These are phyloP conservation scores for Metschnikowia baotianmanensis DNA, from an alignment of 805 yeast species.

Conservation along the genomic window DNA sequence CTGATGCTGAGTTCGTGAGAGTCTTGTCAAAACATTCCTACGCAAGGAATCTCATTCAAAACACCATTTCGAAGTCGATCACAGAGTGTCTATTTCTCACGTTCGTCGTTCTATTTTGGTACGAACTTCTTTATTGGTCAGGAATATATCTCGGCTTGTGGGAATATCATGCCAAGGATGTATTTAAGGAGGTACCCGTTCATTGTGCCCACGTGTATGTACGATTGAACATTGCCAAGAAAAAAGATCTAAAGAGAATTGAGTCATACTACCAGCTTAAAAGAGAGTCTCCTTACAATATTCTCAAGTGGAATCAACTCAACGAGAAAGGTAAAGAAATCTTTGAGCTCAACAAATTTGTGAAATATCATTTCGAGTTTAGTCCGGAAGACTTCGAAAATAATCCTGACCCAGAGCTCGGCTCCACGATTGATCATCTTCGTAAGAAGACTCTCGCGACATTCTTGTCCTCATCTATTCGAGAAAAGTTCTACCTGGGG, in stretches of 20 bases:
- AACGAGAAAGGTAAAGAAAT: slow-evolving; percentile 18
- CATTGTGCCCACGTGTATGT: slow-evolving; percentile 76
- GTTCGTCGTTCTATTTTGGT: slow-evolving; percentile 24
- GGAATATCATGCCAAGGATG: slow-evolving; percentile 56
- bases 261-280: slow-evolving; percentile 30
- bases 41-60: slow-evolving; percentile 17
- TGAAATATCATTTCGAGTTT: slow-evolving; percentile 71
- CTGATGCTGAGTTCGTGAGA: slow-evolving; percentile 12
- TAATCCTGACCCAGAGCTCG: slow-evolving; percentile 60
- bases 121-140: slow-evolving; percentile 41
- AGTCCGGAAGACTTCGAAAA: slow-evolving; percentile 74
- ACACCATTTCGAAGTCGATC: slow-evolving; percentile 16
- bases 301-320: slow-evolving; percentile 18
- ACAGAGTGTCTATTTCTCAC: slow-evolving; percentile 16
- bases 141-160: slow-evolving; percentile 44
- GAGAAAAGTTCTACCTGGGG: slow-evolving; percentile 16
- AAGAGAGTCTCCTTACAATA: slow-evolving; percentile 25
- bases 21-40: slow-evolving; percentile 11
- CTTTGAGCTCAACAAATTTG: slow-evolving; percentile 20
- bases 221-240: slow-evolving; percentile 41
- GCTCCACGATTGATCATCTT: slow-evolving; percentile 64
- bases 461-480: slow-evolving; percentile 43
- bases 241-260: slow-evolving; percentile 19
- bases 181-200: slow-evolving; percentile 68
- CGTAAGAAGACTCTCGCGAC: slow-evolving; percentile 55